Percentiles rank a stretch among this genome's conserved stretches.
These are phyloP conservation scores for Corniculantispora saksenae DNA, from an alignment of 2,329 filamentous ascomycete genomes.

Conservation along the genomic window DNA sequence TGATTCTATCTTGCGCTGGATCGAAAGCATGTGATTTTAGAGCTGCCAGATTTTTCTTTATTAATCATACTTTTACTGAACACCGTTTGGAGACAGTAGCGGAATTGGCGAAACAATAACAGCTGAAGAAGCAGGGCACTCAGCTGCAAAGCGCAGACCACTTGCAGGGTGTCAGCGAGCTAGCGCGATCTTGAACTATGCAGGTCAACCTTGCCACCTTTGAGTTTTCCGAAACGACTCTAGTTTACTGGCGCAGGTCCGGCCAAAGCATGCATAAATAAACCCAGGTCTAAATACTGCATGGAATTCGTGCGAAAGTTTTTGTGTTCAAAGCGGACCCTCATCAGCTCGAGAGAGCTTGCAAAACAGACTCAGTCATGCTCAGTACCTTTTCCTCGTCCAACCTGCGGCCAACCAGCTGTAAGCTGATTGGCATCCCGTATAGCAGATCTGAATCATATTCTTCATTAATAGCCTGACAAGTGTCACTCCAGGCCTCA, in stretches of 20 bases:
- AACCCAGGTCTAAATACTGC: not conserved
- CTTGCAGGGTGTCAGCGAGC: not conserved
- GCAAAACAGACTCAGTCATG: constrained; percentile 31
- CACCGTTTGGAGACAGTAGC: too few relatives aligned
- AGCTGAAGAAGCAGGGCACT: not conserved
- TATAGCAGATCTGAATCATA: constrained; percentile 43
- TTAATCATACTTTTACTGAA: too few relatives aligned
- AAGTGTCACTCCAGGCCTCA: constrained; percentile 37
- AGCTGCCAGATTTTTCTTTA: too few relatives aligned
- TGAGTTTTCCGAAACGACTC: not conserved
- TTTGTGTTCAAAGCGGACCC: not conserved
- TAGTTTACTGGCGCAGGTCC: too few relatives aligned
- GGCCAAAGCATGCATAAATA: not conserved
- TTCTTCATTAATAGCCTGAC: constrained; percentile 40
- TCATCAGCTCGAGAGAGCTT: constrained; percentile 18
- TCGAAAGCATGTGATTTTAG: too few relatives aligned
- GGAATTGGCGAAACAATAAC: too few relatives aligned
- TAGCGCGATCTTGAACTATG: not conserved
- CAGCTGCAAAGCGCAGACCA: not conserved
- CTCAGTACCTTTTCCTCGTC: constrained; percentile 44
- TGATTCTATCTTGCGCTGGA: too few relatives aligned
- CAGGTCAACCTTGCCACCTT: not conserved
- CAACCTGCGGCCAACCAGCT: constrained; percentile 44
- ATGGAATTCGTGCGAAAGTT: not conserved
- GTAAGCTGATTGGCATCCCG: constrained; percentile 45